Base-by-base conservation (phyloP, 768 basidiomycete species). In the Porphyrellus cyaneotinctus region DNA sequence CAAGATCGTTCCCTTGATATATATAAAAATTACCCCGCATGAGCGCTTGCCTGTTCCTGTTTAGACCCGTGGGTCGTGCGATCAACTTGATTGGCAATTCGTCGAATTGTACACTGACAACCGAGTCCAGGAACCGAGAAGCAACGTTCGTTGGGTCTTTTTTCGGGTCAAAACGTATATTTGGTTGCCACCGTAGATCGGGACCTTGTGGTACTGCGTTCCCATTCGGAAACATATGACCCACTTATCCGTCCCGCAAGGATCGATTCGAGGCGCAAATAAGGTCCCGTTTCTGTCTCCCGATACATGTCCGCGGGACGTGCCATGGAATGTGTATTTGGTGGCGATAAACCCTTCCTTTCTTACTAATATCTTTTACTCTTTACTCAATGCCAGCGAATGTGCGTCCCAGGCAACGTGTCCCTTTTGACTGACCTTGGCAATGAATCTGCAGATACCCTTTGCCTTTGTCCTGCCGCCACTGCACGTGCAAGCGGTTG, bases 81-180 rank as follows among this genome's bases (percentile, higher is more conserved):
- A 28, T 17, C 8, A n/a, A 43, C 35, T 28, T 31, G 43, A 36
- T 39, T 47, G 33, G 17, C 30, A 30, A 30, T 43, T 42, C 20
- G 26, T 52, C 13, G 31, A 32, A 5, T 47, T 35, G 49, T 45
- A 31, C 12, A 15, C 23, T n/a, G 42, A 37, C 26, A 36, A 35
- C 36, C 45, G 41, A 49, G 13, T 11, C 48, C 47, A 60, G 58
- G 49, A 45, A 56, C 58, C 28, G 53, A 51, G 28, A 43, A 30
- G 28, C 18, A 31, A n/a, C 26, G 13, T 31, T 31, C 12, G 43
- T 39, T 20, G 3, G 39, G n/a, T n/a, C n/a, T 39, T 18, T 47
- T 47, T 17, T 7, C 15, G 12, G n/a, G 22, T 18, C 9, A 17
- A n/a, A 41, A 46, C 5, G n/a, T 33, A n/a, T 26, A 15, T 5